phyloP scores from a whole-genome alignment of 345 rosid species.

The Populus deltoides region DNA sequence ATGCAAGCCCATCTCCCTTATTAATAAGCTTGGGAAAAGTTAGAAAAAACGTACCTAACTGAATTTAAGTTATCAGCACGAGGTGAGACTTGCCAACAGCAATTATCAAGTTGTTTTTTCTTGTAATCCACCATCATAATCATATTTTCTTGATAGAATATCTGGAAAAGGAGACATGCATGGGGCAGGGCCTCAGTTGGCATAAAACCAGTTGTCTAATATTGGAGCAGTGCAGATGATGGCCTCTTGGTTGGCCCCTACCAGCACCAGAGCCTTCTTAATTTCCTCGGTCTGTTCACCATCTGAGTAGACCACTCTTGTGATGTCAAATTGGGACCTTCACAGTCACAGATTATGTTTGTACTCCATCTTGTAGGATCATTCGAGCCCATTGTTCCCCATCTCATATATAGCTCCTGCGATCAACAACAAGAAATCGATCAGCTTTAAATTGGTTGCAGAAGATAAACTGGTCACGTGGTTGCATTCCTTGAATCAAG shows the following conservation, averaged over 20 bases:
- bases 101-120: neutral
- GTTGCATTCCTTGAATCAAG: neutral
- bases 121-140: neutral
- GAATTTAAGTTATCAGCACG: neutral
- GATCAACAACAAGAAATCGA: neutral
- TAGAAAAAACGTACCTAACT: neutral
- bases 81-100: neutral
- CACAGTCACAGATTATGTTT: neutral
- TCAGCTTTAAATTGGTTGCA: neutral
- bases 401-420: neutral
- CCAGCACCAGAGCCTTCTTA: neutral
- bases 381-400: neutral
- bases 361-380: neutral
- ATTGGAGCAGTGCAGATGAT: neutral
- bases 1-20: neutral
- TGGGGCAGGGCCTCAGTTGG: neutral
- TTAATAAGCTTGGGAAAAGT: neutral
- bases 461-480: neutral
- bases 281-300: neutral
- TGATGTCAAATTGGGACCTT: neutral
- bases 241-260: neutral
- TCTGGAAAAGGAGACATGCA: neutral
- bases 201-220: neutral
- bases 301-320: neutral
- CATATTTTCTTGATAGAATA: neutral